Evolutionary conservation across 805 yeast genomes (phyloP), one percentile per base, ranked within the genome.

Genomic region (Wickerhamomyces sydowiorum): DNA sequence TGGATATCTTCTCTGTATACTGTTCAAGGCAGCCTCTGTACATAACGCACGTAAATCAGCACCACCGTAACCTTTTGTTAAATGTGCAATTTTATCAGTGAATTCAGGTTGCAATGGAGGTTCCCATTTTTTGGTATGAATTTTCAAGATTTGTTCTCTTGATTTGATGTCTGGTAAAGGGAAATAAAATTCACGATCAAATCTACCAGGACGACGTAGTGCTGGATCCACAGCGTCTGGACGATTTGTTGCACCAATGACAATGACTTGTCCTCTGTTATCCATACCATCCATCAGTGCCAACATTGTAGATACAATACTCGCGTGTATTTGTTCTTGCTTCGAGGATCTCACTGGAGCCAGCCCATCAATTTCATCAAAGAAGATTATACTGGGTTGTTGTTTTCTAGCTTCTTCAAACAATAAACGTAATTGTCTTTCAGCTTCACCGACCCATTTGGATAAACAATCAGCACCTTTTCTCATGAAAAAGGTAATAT

Each of bases 271-370:
- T 7, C 99, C 99, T 60, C 98, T 78, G 52, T 89, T 89, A 60
- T 91, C 98, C 98, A 93, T 93, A 54, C 99, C 99, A 62, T 93
- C 99, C 99, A 93, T 93, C 40, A 93, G 67, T 0, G 99, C 98
- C 49, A 93, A 74, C 54, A 93, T 67, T 0, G 99, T 93, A 5
- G 97, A 89, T 3, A 93, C 99, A 45, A 93, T 93, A 48, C 96
- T 85, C 4, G 99, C 96, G 63, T 93, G 99, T 45, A 93, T 93
- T 64, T 93, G 99, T 61, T 93, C 99, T 64, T 93, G 99, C 50
- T 91, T 91, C 0, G 97, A 86, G 1, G 96, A 86, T 60, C 99
- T 76, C 3, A 93, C 99, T 0, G 99, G 99, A 0, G 99, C 99
- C 51, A 93, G 69, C 36, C 99, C 99, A 65, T 93, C 99, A 46